phyloP scores from a whole-genome alignment of 2,329 filamentous ascomycete species.

The Aspergillus brasiliensis region DNA sequence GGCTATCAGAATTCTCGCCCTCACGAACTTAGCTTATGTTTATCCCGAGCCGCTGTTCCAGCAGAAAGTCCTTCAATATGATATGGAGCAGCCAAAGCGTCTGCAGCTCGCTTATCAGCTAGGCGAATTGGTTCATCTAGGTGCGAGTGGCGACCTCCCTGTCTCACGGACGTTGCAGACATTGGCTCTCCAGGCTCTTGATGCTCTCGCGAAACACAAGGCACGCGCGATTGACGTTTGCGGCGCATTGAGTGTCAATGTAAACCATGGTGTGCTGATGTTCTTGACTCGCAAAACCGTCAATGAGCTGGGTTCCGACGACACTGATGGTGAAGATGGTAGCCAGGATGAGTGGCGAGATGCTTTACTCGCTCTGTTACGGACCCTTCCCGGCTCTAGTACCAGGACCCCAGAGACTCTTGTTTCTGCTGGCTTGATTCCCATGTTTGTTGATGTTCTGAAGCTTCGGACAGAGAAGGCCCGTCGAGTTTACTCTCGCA shows the following conservation, averaged over 20 bases:
- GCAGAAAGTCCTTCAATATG: conserved; percentile 81
- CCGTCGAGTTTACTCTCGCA: conserved; percentile 78
- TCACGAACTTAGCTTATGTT: conserved; percentile 90
- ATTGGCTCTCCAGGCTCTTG: conserved; percentile 76
- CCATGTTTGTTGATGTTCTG: conserved; percentile 85
- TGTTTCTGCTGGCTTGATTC: conserved; percentile 84
- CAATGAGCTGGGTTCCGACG: conserved; percentile 70
- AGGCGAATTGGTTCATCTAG: conserved; percentile 85
- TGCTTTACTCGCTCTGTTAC: conserved; percentile 81
- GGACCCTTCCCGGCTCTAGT: conserved; percentile 72
- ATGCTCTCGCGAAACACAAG: conserved; percentile 80
- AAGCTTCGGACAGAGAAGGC: conserved; percentile 79
- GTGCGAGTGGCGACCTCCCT: conserved; percentile 65
- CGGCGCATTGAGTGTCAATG: conserved; percentile 88
- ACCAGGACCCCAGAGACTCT: conserved; percentile 78
- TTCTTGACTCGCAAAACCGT: conserved; percentile 92
- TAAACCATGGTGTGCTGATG: conserved; percentile 92
- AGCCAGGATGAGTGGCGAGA: conserved; percentile 86
- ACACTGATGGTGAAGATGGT: conserved; percentile 60
- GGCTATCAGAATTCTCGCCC: conserved; percentile 77
- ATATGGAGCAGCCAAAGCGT: conserved; percentile 83
- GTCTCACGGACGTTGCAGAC: conserved; percentile 80
- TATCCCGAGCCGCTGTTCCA: conserved; percentile 80
- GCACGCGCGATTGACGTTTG: conserved; percentile 78
- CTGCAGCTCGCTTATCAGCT: conserved; percentile 91